Evolutionary conservation across 1,139 yeast species (phyloP).

Genomic region (Candida gigantensis): DNA sequence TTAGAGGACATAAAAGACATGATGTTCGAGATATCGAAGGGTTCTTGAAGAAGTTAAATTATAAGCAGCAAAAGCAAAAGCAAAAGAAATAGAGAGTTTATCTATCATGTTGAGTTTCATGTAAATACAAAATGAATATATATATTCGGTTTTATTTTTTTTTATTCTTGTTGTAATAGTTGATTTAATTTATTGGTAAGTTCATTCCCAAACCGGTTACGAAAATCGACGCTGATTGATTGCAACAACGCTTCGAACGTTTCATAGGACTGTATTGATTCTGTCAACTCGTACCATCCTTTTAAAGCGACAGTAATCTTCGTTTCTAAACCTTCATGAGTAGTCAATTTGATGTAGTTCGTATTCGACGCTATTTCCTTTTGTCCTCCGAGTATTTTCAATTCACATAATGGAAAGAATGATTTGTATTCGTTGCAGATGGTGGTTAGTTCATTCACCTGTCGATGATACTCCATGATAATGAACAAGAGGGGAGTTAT

Average conservation of each 20-base stretch:
- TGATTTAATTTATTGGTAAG: conserved; percentile 25
- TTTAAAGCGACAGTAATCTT: conserved; percentile 29
- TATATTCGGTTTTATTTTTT: neutral
- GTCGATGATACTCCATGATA: conserved; percentile 20
- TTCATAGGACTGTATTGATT: conserved; percentile 24
- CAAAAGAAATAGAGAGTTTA: neutral
- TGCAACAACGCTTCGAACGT: conserved; percentile 50
- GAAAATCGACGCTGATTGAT: conserved; percentile 35
- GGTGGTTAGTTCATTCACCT: conserved; percentile 25
- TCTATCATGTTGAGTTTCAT: neutral
- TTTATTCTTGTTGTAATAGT: conserved; percentile 10
- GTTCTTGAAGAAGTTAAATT: conserved; percentile 17
- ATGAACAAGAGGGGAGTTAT: neutral
- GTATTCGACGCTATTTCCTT: conserved; percentile 6
- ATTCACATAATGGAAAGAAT: conserved; percentile 27
- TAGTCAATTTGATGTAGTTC: conserved; percentile 8
- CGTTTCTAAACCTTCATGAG: conserved; percentile 21
- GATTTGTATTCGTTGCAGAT: conserved; percentile 29
- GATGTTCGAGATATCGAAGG: conserved; percentile 79
- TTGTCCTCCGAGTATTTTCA: conserved; percentile 16
- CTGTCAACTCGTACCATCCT: conserved; percentile 36
- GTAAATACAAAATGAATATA: too few species aligned
- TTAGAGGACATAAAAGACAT: conserved; percentile 69
- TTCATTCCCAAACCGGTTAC: conserved; percentile 28
- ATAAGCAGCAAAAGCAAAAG: conserved; percentile 1